Percentiles rank a stretch among this genome's conserved stretches.
Evolutionary conservation across 495 filamentous ascomycete genomes (phyloP).

Genomic region (Tuber borchii): DNA sequence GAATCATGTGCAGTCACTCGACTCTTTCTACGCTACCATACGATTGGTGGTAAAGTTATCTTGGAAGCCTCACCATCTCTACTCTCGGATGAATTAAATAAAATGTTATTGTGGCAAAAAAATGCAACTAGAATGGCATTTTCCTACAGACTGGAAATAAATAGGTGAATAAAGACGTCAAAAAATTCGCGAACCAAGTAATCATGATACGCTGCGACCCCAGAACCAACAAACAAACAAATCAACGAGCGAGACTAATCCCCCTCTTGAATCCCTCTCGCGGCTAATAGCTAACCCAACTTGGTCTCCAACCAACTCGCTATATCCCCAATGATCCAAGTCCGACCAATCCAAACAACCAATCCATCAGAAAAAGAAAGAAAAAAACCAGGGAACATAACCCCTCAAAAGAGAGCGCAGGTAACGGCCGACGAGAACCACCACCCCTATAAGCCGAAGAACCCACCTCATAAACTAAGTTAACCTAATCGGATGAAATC

Average conservation of each 20-base stretch:
- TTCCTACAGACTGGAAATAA: too few relatives aligned
- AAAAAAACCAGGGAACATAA: neutral
- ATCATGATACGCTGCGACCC: too few relatives aligned
- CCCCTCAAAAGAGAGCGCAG: neutral
- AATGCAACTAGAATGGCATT: too few relatives aligned
- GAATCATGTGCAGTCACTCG: neutral
- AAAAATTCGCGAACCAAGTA: too few relatives aligned
- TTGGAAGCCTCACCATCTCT: neutral
- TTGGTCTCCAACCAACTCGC: neutral
- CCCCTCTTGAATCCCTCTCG: too few relatives aligned
- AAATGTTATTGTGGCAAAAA: too few relatives aligned
- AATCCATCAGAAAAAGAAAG: neutral
- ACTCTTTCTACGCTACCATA: neutral
- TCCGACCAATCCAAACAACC: neutral
- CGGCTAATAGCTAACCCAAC: too few relatives aligned
- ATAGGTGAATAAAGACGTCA: too few relatives aligned
- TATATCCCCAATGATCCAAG: neutral
- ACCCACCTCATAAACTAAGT: neutral
- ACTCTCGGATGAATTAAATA: neutral
- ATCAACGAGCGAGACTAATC: too few relatives aligned
- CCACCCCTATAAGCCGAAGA: neutral
- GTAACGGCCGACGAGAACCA: neutral
- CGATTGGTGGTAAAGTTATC: neutral
- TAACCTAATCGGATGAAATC: neutral
- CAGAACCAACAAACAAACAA: too few relatives aligned